Conservation (phyloP, 2,329 filamentous ascomycete species). For the Didymella keratinophila region DNA sequence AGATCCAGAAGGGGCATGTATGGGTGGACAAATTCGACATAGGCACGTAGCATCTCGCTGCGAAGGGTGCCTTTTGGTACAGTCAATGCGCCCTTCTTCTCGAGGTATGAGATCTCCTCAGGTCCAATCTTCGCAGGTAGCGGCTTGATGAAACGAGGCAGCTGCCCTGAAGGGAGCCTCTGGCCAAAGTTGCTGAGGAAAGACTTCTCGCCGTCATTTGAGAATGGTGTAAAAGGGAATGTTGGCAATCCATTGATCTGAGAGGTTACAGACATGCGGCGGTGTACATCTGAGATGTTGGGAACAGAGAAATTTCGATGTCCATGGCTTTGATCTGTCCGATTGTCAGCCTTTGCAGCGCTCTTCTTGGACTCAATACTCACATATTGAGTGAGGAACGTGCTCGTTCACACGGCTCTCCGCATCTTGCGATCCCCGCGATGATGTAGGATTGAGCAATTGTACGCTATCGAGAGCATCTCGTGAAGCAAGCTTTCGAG, state of each 20-base stretch:
- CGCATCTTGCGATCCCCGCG: constrained; percentile 53
- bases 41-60: constrained; percentile 81
- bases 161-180: constrained; percentile 54
- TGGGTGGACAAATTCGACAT: constrained; percentile 88
- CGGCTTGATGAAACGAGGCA: constrained; percentile 78
- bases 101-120: constrained; percentile 84
- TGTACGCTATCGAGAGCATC: constrained; percentile 48
- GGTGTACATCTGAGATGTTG: constrained; percentile 56
- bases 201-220: constrained; percentile 39
- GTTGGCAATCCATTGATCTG: constrained; percentile 45
- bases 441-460: constrained; percentile 39
- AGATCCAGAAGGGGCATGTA: constrained; percentile 88
- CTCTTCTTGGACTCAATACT: constrained; percentile 42
- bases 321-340: constrained; percentile 59
- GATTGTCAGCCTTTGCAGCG: constrained; percentile 1
- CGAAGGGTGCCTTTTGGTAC: constrained; percentile 75
- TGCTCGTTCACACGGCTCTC: constrained; percentile 62
- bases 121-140: constrained; percentile 77
- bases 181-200: constrained; percentile 59
- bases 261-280: constrained; percentile 54
- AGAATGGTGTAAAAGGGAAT: constrained; percentile 49
- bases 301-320: constrained; percentile 49
- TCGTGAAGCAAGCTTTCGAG: constrained; percentile 51
- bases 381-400: constrained; percentile 71
- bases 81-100: constrained; percentile 82